These are phyloP conservation scores for Candida alai DNA, from an alignment of 805 yeast genomes.

Conservation along the genomic window DNA sequence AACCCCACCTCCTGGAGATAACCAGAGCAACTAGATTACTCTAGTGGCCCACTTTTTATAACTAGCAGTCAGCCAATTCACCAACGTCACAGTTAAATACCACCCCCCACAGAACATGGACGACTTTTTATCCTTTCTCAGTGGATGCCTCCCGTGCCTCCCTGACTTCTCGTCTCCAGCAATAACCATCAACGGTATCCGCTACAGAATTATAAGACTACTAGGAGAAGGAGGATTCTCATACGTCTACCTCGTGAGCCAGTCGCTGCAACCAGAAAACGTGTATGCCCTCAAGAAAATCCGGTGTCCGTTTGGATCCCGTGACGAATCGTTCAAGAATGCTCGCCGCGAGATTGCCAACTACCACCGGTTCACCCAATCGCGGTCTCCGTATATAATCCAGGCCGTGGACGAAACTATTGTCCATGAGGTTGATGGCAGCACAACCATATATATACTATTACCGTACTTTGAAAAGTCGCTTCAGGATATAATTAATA, in stretches of 20 bases:
- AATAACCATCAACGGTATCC: conserved; percentile 56
- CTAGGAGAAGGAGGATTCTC: conserved; percentile 91
- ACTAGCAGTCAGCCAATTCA: too few species aligned
- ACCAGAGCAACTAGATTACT: too few species aligned
- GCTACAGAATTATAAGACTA: conserved; percentile 61
- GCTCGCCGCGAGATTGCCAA: conserved; percentile 78
- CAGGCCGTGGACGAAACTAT: conserved; percentile 68
- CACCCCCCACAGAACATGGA: conserved; percentile 23
- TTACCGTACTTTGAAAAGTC: conserved; percentile 74
- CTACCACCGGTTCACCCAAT: conserved; percentile 60
- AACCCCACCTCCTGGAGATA: too few species aligned
- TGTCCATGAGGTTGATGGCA: conserved; percentile 72
- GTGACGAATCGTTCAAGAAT: conserved; percentile 51
- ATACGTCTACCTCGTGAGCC: conserved; percentile 73
- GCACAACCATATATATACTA: conserved; percentile 71
- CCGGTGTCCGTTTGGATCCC: conserved; percentile 82
- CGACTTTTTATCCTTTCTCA: conserved; percentile 15
- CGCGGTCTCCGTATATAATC: conserved; percentile 60
- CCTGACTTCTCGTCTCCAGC: conserved; percentile 48
- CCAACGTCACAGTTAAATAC: too few species aligned
- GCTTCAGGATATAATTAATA: conserved; percentile 75
- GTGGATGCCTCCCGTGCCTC: conserved; percentile 44
- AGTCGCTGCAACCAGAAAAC: conserved; percentile 32
- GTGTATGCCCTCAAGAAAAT: conserved; percentile 78
- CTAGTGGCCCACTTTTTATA: too few species aligned